Conservation (phyloP, 257 asterid genomes). For the Solanum chaucha region DNA sequence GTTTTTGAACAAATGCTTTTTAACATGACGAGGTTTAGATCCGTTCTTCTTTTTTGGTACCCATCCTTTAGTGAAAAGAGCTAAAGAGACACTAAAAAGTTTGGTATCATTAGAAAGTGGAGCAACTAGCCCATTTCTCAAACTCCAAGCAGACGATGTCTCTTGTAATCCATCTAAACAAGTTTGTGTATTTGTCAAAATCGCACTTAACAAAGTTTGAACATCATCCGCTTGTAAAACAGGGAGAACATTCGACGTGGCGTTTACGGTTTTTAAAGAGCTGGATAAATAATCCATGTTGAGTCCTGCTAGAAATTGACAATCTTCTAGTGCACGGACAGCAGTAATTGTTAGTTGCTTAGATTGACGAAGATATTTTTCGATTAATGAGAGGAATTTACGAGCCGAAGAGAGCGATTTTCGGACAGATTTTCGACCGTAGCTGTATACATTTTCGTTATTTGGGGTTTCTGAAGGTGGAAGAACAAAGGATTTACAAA, state of each 20-base stretch:
- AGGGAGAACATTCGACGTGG: constrained; percentile 23
- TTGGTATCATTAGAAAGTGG: constrained; percentile 53
- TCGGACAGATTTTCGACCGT: constrained; percentile 43
- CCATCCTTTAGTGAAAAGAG: constrained; percentile 55
- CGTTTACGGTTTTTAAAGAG: constrained; percentile 17
- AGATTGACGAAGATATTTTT: constrained; percentile 20
- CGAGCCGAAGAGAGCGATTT: constrained; percentile 39
- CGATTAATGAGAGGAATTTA: constrained; percentile 36
- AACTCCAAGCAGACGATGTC: constrained; percentile 51
- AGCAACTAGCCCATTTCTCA: constrained; percentile 26
- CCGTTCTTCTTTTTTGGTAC: constrained; percentile 23
- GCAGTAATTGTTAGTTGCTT: constrained; percentile 32
- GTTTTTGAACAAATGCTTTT: not conserved
- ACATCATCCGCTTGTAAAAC: constrained; percentile 38
- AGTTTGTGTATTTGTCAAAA: constrained; percentile 59
- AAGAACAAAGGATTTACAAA: constrained; percentile 28
- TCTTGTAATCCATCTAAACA: constrained; percentile 54
- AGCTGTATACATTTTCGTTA: constrained; percentile 33
- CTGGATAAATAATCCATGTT: constrained; percentile 39
- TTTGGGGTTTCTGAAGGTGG: constrained; percentile 2
- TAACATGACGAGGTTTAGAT: not conserved
- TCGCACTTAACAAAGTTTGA: constrained; percentile 61
- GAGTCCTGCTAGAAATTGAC: constrained; percentile 40
- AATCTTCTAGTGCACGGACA: constrained; percentile 56
- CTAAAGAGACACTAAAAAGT: constrained; percentile 55